phyloP scores from a whole-genome alignment of 164 flowering plant genomes.

The Kalanchoe fedtschenkoi region DNA sequence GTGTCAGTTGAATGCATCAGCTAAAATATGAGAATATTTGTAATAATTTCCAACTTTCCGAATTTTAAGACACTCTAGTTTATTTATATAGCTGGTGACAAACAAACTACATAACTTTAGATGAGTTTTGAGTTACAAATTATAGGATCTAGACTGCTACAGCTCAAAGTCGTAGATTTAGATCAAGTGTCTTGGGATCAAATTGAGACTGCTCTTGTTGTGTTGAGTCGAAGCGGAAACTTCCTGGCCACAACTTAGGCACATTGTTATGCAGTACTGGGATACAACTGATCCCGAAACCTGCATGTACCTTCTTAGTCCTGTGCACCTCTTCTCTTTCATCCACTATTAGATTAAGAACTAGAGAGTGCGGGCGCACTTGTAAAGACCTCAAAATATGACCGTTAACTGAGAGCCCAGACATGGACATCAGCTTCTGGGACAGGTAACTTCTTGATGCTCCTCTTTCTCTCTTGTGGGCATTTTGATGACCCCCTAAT shows the following conservation, averaged over 20 bases:
- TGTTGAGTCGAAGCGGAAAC: conserved; percentile 39
- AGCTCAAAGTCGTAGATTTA: conserved; percentile 43
- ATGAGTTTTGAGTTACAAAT: background rate
- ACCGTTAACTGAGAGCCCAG: conserved; percentile 18
- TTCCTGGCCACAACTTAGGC: conserved; percentile 60
- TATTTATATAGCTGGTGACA: background rate
- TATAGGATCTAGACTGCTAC: background rate
- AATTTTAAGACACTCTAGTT: too few species aligned
- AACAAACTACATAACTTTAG: background rate
- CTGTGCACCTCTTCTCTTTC: conserved; percentile 24
- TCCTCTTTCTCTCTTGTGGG: conserved; percentile 13
- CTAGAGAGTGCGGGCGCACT: conserved; percentile 49
- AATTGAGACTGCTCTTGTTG: conserved; percentile 18
- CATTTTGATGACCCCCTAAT: conserved; percentile 18
- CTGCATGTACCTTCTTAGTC: conserved; percentile 21
- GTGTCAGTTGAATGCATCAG: too few species aligned
- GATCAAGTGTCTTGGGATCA: conserved; percentile 33
- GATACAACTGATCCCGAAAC: conserved; percentile 21
- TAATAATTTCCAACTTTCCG: too few species aligned
- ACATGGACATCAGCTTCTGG: background rate
- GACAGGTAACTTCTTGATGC: conserved; percentile 3
- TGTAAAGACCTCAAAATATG: conserved; percentile 40
- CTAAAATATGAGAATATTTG: too few species aligned
- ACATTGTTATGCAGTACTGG: conserved; percentile 24
- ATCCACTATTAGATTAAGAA: conserved; percentile 39